Evolutionary conservation across 2,329 filamentous ascomycete species (phyloP), one percentile per base, ranked within the genome.

Genomic region (Coleophoma cylindrospora): DNA sequence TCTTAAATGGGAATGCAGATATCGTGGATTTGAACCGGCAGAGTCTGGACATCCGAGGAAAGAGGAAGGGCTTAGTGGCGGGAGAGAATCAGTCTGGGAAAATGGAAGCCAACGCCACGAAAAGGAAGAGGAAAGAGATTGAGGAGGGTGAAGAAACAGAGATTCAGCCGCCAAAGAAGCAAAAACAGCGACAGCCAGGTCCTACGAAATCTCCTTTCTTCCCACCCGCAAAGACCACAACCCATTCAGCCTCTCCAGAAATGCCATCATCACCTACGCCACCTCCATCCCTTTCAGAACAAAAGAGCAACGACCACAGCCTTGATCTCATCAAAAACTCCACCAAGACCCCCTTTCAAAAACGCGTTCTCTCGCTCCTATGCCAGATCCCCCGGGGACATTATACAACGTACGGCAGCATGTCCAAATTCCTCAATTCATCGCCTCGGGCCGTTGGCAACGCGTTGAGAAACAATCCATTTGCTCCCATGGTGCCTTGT

Each of bases 401-500:
- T 48, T 86, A 91, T 62, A 89, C 87, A 0, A 92, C 89, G 0
- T 95, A 96, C 69, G 85, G 80, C 3, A 74, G 85, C 1, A 73
- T 95, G 48, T 82, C 90, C 0, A 74, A 74, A 9, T 78, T 86
- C 51, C 75, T 92, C 14, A 67, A 73, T 11, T 89, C 87, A 19
- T 89, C 86, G 3, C 86, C 89, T 2, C 76, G 89, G 40, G 89
- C 89, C 0, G 81, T 94, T 5, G 89, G 89, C 14, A 89, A 87
- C 52, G 88, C 88, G 2, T 74, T 95, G 62, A 79, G 86, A 15
- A 73, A 77, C 10, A 95, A 95, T 64, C 89, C 89, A 0, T 95
- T 92, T 61, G 89, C 90, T 13, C 89, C 90, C 0, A 77, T 81
- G 34, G 86, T 92, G 4, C 90, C 89, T 1, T 95, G 89, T 54